phyloP scores from a whole-genome alignment of 495 filamentous ascomycete genomes.

The Lepraria neglecta region DNA sequence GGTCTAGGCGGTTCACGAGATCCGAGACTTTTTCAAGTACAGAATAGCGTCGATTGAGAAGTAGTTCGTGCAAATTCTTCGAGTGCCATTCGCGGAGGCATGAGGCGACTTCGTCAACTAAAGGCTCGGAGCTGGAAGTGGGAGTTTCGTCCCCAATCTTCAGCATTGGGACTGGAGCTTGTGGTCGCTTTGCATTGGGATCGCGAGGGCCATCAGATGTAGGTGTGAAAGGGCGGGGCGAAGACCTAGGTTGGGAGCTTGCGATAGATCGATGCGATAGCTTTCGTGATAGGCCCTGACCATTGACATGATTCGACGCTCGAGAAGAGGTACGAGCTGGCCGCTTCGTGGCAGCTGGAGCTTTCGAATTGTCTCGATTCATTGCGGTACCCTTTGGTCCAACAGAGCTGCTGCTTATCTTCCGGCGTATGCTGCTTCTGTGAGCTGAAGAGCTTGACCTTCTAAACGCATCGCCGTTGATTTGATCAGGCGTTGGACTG shows the following conservation, averaged over 20 bases:
- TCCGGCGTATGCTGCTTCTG: slow-evolving; percentile 14
- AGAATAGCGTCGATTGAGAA: slow-evolving; percentile 73
- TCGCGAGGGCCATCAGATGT: slow-evolving; percentile 40
- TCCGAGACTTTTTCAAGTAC: slow-evolving; percentile 73
- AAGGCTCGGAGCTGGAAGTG: slow-evolving; percentile 76
- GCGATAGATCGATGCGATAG: slow-evolving; percentile 26
- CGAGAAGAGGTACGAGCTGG: slow-evolving; percentile 14
- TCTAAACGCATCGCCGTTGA: slow-evolving; percentile 11
- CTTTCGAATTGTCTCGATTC: slow-evolving; percentile 18
- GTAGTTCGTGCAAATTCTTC: slow-evolving; percentile 88
- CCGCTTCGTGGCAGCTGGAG: slow-evolving; percentile 1
- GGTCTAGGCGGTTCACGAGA: slow-evolving; percentile 71
- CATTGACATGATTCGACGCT: slow-evolving; percentile 1
- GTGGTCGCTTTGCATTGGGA: slow-evolving; percentile 63
- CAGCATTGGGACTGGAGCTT: slow-evolving; percentile 92
- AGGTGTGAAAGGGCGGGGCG: slow-evolving; percentile 17
- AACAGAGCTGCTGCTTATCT: slow-evolving; percentile 11
- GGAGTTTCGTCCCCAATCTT: slow-evolving; percentile 96
- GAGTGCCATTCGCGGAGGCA: slow-evolving; percentile 98
- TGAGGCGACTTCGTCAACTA: slow-evolving; percentile 95
- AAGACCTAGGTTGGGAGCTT: slow-evolving; percentile 19
- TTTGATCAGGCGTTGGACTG: slow-evolving; percentile 9
- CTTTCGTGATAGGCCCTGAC: slow-evolving; percentile 18
- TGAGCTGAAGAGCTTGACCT: slow-evolving; percentile 16
- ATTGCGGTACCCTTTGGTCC: slow-evolving; percentile 1